A percentile compares a stretch with the other conserved stretches of the same genome.
Evolutionary conservation across 352 stramenopile species (phyloP).

Genomic region (Globisporangium perplexum): DNA sequence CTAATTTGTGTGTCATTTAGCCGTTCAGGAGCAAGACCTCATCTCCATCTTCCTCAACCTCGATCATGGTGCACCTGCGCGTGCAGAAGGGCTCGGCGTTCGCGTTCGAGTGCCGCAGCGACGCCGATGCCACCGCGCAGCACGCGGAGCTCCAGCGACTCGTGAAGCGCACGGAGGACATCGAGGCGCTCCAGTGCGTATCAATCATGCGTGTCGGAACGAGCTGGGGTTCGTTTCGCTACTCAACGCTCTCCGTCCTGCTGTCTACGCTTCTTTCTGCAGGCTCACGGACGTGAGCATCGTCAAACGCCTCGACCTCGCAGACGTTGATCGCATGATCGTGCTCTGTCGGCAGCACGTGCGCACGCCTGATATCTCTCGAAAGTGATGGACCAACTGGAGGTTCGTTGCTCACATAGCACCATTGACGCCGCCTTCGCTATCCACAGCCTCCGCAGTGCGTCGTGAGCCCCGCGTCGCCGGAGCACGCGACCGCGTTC

Average conservation of each 20-base stretch:
- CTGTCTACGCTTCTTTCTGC: neutral
- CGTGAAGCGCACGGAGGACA: conserved; percentile 23
- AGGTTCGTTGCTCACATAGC: neutral
- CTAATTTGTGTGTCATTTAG: no score
- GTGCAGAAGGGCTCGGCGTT: conserved; percentile 67
- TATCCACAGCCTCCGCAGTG: conserved; percentile 44
- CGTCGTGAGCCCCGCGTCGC: conserved; percentile 24
- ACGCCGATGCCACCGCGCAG: conserved; percentile 3
- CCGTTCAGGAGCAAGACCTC: no score
- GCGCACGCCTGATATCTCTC: neutral
- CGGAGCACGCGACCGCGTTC: conserved; percentile 26
- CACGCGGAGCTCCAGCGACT: conserved; percentile 11
- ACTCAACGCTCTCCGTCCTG: no score
- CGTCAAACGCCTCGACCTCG: conserved; percentile 51
- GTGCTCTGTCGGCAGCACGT: conserved; percentile 44
- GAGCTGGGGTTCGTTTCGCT: no score
- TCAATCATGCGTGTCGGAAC: no score
- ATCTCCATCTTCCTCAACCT: no score
- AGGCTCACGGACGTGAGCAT: conserved; percentile 45
- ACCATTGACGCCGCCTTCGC: neutral
- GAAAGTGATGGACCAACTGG: neutral
- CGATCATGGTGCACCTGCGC: conserved; percentile 29
- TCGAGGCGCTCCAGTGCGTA: conserved; percentile 44
- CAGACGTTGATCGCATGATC: conserved; percentile 54
- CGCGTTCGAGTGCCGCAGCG: conserved; percentile 53